Conservation (phyloP, 2,329 filamentous ascomycete genomes). For the Neoscytalidium dimidiatum region DNA sequence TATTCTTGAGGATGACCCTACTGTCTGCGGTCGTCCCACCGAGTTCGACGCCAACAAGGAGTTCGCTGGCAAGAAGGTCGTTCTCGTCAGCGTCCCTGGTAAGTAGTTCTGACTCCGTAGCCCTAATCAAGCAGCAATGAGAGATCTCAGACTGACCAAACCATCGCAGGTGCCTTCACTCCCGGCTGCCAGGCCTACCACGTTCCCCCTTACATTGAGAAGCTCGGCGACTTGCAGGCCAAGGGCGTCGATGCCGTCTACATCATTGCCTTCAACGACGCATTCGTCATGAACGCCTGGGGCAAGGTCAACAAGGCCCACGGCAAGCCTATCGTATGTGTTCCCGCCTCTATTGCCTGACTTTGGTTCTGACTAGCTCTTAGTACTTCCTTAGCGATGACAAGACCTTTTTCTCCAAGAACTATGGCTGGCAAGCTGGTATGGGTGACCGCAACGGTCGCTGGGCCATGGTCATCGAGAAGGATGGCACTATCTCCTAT, state of each 20-base stretch:
- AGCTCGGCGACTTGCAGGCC: slow-evolving; percentile 67
- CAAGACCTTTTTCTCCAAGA: slow-evolving; percentile 72
- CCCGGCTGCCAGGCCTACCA: slow-evolving; percentile 82
- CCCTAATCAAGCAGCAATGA: too few species aligned
- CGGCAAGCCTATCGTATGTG: slow-evolving; percentile 65
- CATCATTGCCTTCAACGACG: slow-evolving; percentile 82
- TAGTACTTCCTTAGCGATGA: slow-evolving; percentile 77
- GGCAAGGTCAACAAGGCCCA: slow-evolving; percentile 82
- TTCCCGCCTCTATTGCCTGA: not conserved
- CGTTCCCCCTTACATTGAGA: slow-evolving; percentile 77
- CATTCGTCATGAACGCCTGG: slow-evolving; percentile 86
- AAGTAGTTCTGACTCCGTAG: slow-evolving; percentile 21
- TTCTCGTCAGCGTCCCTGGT: slow-evolving; percentile 69
- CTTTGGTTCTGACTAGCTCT: not conserved
- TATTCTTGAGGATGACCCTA: slow-evolving; percentile 71
- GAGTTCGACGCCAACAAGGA: slow-evolving; percentile 79
- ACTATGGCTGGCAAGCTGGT: slow-evolving; percentile 71
- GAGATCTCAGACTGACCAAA: not conserved
- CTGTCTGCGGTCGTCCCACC: slow-evolving; percentile 74
- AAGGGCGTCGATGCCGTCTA: slow-evolving; percentile 84
- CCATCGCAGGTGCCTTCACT: slow-evolving; percentile 70
- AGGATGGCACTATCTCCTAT: slow-evolving; percentile 81
- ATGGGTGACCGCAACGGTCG: slow-evolving; percentile 72
- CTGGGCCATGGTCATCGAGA: slow-evolving; percentile 75
- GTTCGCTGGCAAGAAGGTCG: slow-evolving; percentile 70